These are phyloP conservation scores for Sugiyamaella japonica DNA, from an alignment of 1,139 yeast genomes.

Conservation along the genomic window DNA sequence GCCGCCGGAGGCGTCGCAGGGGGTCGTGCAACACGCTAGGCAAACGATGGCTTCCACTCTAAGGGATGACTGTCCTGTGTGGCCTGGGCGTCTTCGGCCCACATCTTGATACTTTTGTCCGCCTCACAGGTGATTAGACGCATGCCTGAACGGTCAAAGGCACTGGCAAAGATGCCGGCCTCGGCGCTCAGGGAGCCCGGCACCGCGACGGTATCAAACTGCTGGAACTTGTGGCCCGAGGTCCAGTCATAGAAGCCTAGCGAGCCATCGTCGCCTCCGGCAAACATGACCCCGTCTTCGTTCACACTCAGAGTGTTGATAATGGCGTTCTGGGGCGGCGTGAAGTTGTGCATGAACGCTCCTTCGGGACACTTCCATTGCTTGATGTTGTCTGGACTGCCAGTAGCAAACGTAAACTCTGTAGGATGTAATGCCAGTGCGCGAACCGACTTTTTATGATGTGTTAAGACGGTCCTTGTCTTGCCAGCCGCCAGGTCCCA, in stretches of 20 bases:
- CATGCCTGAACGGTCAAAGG: slow-evolving; percentile 78
- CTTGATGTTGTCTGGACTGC: slow-evolving; percentile 73
- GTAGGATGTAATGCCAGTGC: slow-evolving; percentile 68
- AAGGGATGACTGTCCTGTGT: slow-evolving; percentile 50
- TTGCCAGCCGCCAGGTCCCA: slow-evolving; percentile 85
- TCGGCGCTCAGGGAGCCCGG: slow-evolving; percentile 73
- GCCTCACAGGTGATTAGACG: slow-evolving; percentile 84
- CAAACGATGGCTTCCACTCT: slow-evolving; percentile 47
- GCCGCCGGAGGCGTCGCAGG: slow-evolving; percentile 4
- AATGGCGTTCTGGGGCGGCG: slow-evolving; percentile 52
- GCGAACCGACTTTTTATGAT: slow-evolving; percentile 80
- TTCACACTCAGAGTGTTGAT: slow-evolving; percentile 70
- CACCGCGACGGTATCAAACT: slow-evolving; percentile 51
- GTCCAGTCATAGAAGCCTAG: slow-evolving; percentile 79
- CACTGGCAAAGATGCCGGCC: slow-evolving; percentile 66
- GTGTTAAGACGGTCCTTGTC: slow-evolving; percentile 63
- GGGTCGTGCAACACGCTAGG: not conserved
- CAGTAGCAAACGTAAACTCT: slow-evolving; percentile 78
- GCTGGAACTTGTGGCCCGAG: slow-evolving; percentile 63
- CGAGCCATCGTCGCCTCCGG: slow-evolving; percentile 84
- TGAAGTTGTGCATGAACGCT: slow-evolving; percentile 57
- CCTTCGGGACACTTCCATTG: slow-evolving; percentile 88
- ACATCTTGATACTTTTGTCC: slow-evolving; percentile 84
- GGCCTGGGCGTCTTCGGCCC: slow-evolving; percentile 60
- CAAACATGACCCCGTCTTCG: slow-evolving; percentile 66